Evolutionary conservation across 2,329 filamentous ascomycete species (phyloP).

Genomic region (Cladobotryum mycophilum): DNA sequence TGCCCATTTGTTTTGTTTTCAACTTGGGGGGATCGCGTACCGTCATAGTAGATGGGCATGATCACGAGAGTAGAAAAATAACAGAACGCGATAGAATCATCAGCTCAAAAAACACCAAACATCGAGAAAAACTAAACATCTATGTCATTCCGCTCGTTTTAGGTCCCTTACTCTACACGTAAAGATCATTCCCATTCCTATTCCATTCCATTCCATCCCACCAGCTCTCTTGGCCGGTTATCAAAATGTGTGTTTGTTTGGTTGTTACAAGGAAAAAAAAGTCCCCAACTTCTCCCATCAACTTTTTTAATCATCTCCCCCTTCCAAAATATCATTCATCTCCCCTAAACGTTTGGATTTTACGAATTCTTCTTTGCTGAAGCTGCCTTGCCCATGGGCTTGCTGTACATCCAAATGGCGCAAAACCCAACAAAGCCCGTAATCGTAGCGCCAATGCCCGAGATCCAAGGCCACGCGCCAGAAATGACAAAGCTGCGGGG

Average conservation of each 20-base stretch:
- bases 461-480: constrained; percentile 91
- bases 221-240: neutral
- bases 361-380: constrained; percentile 14
- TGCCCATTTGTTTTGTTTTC: too few species aligned
- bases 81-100: too few species aligned
- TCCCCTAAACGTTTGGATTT: neutral
- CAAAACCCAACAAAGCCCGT: constrained; percentile 81
- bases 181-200: constrained; percentile 8
- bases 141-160: constrained; percentile 11
- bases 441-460: constrained; percentile 78
- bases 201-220: neutral
- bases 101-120: too few species aligned
- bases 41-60: too few species aligned
- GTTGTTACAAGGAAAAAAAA: neutral
- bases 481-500: constrained; percentile 84
- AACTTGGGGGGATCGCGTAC: too few species aligned
- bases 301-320: neutral
- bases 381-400: constrained; percentile 33
- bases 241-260: too few species aligned
- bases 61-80: too few species aligned
- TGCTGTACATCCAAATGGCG: constrained; percentile 75
- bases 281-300: neutral
- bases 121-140: constrained; percentile 1
- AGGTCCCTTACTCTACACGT: constrained; percentile 17
- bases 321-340: neutral